Conservation (phyloP, 2,329 filamentous ascomycete genomes). For the Clonostachys rosea region DNA sequence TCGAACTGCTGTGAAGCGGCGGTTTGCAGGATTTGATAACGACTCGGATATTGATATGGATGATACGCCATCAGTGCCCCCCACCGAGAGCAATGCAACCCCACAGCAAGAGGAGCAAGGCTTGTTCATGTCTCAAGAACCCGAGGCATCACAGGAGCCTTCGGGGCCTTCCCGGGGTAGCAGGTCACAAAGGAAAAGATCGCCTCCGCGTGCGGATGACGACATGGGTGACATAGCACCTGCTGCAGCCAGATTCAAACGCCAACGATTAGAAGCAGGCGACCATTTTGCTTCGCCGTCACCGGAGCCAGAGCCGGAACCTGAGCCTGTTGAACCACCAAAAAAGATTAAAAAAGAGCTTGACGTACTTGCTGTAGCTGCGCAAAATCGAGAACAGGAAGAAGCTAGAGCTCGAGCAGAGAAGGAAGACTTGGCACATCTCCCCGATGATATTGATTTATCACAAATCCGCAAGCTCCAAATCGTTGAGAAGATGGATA, state of each 20-base stretch:
- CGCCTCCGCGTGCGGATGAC: conserved; percentile 41
- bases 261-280: conserved; percentile 62
- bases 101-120: conserved; percentile 33
- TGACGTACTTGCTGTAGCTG: conserved; percentile 65
- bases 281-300: conserved; percentile 31
- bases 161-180: conserved; percentile 7
- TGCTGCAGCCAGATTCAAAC: conserved; percentile 72
- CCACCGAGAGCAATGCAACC: conserved; percentile 2
- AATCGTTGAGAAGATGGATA: conserved; percentile 71
- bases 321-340: conserved; percentile 7
- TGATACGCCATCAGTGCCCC: conserved; percentile 6
- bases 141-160: conserved; percentile 10
- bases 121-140: conserved; percentile 53
- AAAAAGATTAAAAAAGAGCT: conserved; percentile 45
- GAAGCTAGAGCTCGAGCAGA: conserved; percentile 57
- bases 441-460: conserved; percentile 63
- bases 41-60: conserved; percentile 32
- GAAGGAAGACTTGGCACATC: conserved; percentile 45
- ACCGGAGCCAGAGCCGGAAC: conserved; percentile 14
- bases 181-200: conserved; percentile 37
- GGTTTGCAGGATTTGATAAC: conserved; percentile 67
- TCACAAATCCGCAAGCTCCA: conserved; percentile 69
- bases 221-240: conserved; percentile 71
- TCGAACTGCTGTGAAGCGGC: conserved; percentile 38
- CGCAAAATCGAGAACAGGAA: conserved; percentile 57